phyloP scores from a whole-genome alignment of 176 grass and related monocot species.

The Musa troglodytarum region DNA sequence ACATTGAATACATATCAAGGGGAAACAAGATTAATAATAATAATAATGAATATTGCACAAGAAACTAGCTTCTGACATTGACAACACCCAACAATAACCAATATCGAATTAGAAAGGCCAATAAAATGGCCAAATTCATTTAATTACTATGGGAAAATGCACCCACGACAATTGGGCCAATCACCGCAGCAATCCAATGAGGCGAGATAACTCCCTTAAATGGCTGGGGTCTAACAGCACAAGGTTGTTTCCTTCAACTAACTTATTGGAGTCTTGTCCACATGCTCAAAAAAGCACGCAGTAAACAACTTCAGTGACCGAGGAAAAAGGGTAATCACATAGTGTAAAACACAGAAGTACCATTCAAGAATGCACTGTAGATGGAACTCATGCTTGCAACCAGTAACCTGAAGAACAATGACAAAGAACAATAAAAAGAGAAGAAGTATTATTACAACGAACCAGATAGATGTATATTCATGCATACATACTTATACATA shows the following conservation, averaged over 20 bases:
- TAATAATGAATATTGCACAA: background rate
- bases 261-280: background rate
- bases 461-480: conserved; percentile 7
- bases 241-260: background rate
- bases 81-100: too few relatives aligned
- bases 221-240: background rate
- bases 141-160: background rate
- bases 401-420: conserved; percentile 57
- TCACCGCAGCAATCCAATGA: background rate
- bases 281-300: background rate
- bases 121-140: background rate
- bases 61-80: background rate
- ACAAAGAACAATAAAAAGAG: conserved; percentile 25
- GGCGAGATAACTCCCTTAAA: background rate
- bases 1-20: background rate
- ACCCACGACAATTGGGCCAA: background rate
- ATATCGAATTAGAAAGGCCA: background rate
- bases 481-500: background rate
- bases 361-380: conserved; percentile 99
- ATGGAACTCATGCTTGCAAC: conserved; percentile 96
- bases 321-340: background rate
- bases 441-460: background rate
- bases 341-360: conserved; percentile 25
- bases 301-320: background rate
- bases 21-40: conserved; percentile 11